phyloP scores from a whole-genome alignment of 169 alveolate genomes.

The Cryptosporidium andersoni region DNA sequence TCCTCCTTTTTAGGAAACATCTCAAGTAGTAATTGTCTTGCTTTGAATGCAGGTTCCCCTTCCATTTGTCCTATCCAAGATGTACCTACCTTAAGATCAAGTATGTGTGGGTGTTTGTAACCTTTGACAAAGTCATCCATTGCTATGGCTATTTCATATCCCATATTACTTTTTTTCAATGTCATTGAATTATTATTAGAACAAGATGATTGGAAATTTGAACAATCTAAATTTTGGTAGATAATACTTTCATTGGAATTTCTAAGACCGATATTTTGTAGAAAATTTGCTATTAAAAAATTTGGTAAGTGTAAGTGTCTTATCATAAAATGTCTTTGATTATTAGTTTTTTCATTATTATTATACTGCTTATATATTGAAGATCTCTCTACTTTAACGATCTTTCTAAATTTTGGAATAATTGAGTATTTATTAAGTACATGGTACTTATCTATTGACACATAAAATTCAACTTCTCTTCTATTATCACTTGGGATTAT shows the following conservation, averaged over 20 bases:
- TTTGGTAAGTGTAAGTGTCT: too few species aligned
- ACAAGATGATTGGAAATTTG: neutral
- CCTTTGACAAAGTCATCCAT: constrained; percentile 28
- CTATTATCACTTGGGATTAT: constrained; percentile 8
- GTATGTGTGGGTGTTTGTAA: neutral
- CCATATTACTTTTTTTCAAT: neutral
- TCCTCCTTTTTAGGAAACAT: neutral
- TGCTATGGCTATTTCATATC: neutral
- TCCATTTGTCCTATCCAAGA: constrained; percentile 59
- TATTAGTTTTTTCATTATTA: too few species aligned
- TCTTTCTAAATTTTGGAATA: constrained; percentile 24
- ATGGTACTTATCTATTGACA: neutral
- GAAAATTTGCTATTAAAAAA: too few species aligned
- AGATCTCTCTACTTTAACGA: neutral
- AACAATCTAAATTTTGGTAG: neutral
- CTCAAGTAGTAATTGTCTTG: neutral
- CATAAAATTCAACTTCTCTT: constrained; percentile 28
- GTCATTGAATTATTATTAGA: neutral
- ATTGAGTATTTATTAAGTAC: constrained; percentile 12
- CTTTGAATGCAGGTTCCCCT: constrained; percentile 1
- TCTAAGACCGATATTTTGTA: too few species aligned
- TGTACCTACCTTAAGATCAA: constrained; percentile 35
- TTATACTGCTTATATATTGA: too few species aligned
- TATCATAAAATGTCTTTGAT: too few species aligned
- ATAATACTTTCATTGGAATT: too few species aligned